phyloP scores from a whole-genome alignment of 1,284 basidiomycete genomes.

The Microbotryum saponariae region DNA sequence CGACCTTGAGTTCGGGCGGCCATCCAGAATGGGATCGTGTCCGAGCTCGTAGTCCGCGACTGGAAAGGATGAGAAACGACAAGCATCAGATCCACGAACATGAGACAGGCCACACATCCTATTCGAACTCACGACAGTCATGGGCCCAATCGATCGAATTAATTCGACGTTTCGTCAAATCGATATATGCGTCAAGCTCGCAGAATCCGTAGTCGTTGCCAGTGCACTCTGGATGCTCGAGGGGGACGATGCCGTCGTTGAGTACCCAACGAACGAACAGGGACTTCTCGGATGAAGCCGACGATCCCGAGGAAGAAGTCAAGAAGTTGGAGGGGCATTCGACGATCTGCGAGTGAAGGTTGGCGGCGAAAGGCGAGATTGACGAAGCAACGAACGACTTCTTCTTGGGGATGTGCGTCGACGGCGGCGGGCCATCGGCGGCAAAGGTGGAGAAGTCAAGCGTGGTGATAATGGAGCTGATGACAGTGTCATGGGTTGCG shows the following conservation, averaged over 20 bases:
- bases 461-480: conserved; percentile 45
- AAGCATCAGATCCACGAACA: no score
- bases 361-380: conserved; percentile 52
- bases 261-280: conserved; percentile 40
- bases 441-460: conserved; percentile 64
- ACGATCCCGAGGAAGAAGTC: conserved; percentile 34
- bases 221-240: conserved; percentile 44
- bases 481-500: conserved; percentile 48
- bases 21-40: conserved; percentile 5
- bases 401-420: conserved; percentile 58
- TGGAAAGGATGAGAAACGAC: background rate
- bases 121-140: conserved; percentile 35
- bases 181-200: conserved; percentile 50
- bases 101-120: background rate
- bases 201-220: conserved; percentile 51
- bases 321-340: conserved; percentile 43
- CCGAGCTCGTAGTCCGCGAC: conserved; percentile 7
- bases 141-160: conserved; percentile 43
- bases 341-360: conserved; percentile 56
- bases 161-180: conserved; percentile 48
- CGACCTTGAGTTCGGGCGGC: conserved; percentile 4
- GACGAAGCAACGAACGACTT: conserved; percentile 49
- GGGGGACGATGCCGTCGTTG: conserved; percentile 56
- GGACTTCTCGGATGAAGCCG: conserved; percentile 34
- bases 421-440: conserved; percentile 58